Base-by-base conservation (phyloP, 164 flowering plant genomes). In the Stephania japonica region DNA sequence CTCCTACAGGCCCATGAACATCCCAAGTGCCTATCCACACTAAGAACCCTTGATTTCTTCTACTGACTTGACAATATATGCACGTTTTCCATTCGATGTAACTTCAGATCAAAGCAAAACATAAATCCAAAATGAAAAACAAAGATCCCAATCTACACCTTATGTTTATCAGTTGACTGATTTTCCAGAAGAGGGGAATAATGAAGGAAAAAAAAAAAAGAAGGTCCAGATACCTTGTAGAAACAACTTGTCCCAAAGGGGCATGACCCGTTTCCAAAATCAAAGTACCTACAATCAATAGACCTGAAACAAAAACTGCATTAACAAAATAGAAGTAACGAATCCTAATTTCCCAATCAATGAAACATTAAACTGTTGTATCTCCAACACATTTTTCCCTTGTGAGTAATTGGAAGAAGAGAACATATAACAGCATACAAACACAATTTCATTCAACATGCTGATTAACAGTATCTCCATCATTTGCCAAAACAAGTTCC, bases 201-300 rank as follows among this genome's bases (percentile, higher is more conserved):
- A 56, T 18, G 18, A 56, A 56, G 63, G n/a, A 56, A 27, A 66
- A 41, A 66, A 41, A 49, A 18, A 66, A 41, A 66, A 41, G 41
- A 18, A 70, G 59, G 27, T 10, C 25, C n/a, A 67, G 32, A 49
- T 82, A 95, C 99, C 98, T 87, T 93, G 86, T 96, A 96, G 75
- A 96, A 96, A 79, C 98, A 96, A 77, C 98, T 96, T 32, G 90
- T 87, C 41, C 98, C 98, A 84, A 93, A 91, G 42, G 97, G 99
- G 75, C 99, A 96, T 42, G 83, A 79, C 42, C 97, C 98, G 81
- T 89, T 87, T 56, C 99, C 99, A 82, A 89, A 93, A 78, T 96
- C 91, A 81, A 96, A 96, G 81, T 96, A 90, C 79, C 88, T 91
- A 86, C 97, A 96, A 70, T 96, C 95, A 70, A 93, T 96, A 63